These are phyloP conservation scores for Dalbergia cochinchinensis DNA, from an alignment of 306 rosid genomes.

Conservation along the genomic window DNA sequence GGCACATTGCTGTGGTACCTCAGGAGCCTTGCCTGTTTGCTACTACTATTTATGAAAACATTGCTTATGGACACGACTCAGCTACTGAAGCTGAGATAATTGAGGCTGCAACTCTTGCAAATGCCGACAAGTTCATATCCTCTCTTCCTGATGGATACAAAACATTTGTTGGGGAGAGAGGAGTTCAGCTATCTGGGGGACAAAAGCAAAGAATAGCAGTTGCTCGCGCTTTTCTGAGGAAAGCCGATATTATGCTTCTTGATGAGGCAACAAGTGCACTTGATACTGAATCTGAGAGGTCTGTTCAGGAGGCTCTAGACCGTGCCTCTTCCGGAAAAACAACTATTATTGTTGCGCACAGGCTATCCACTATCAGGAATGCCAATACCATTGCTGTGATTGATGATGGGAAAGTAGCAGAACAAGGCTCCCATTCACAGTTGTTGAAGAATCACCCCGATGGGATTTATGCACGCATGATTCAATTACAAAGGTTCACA, in stretches of 20 bases:
- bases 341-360: slow-evolving; percentile 92
- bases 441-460: slow-evolving; percentile 85
- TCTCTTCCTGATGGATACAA: slow-evolving; percentile 86
- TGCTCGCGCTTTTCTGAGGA: slow-evolving; percentile 89
- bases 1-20: slow-evolving; percentile 91
- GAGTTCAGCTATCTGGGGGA: slow-evolving; percentile 93
- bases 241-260: slow-evolving; percentile 90
- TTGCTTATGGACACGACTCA: slow-evolving; percentile 93
- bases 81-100: slow-evolving; percentile 90
- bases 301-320: slow-evolving; percentile 95
- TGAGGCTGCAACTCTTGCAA: slow-evolving; percentile 92
- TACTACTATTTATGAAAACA: slow-evolving; percentile 83
- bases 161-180: slow-evolving; percentile 96
- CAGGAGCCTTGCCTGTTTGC: slow-evolving; percentile 97
- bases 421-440: slow-evolving; percentile 98
- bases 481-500: slow-evolving; percentile 90
- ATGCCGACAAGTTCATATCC: slow-evolving; percentile 92
- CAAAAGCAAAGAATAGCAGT: slow-evolving; percentile 95
- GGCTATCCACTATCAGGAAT: slow-evolving; percentile 85
- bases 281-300: slow-evolving; percentile 94
- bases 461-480: slow-evolving; percentile 92
- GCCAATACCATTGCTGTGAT: slow-evolving; percentile 90
- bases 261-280: slow-evolving; percentile 99
- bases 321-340: slow-evolving; percentile 89
- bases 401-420: slow-evolving; percentile 98